A percentile compares a stretch with the other conserved stretches of the same genome.
phyloP scores from a whole-genome alignment of 805 yeast genomes.

The Limtongia smithiae region DNA sequence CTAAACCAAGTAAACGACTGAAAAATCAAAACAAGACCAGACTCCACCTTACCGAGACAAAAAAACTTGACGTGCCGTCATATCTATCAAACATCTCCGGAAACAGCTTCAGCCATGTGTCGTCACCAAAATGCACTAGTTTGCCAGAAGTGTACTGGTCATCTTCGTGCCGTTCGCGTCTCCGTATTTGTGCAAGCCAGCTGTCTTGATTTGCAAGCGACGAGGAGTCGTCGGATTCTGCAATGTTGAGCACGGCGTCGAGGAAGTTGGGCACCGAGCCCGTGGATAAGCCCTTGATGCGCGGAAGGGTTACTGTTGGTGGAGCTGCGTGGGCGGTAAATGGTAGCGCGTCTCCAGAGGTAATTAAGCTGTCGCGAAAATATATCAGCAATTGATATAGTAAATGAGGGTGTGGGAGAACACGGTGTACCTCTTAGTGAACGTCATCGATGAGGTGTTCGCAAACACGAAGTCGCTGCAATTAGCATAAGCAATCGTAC shows the following conservation, averaged over 20 bases:
- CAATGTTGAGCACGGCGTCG: conserved; percentile 90
- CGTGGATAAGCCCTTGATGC: conserved; percentile 88
- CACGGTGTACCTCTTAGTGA: conserved; percentile 49
- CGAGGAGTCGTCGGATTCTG: conserved; percentile 77
- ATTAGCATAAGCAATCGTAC: background rate
- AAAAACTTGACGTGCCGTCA: conserved; percentile 92
- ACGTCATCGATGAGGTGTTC: conserved; percentile 58
- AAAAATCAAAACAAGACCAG: background rate
- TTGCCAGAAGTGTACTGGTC: conserved; percentile 30
- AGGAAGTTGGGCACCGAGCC: conserved; percentile 93
- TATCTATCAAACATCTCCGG: conserved; percentile 59
- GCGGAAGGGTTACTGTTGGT: conserved; percentile 93
- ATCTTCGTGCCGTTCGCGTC: background rate
- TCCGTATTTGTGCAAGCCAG: conserved; percentile 70
- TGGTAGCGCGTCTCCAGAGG: conserved; percentile 70
- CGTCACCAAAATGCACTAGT: conserved; percentile 91
- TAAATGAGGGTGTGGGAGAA: too few relatives aligned
- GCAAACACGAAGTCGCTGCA: conserved; percentile 75
- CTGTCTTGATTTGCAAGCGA: conserved; percentile 75
- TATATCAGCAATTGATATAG: background rate
- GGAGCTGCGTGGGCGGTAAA: conserved; percentile 91
- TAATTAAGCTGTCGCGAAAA: conserved; percentile 42
- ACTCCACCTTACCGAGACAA: conserved; percentile 52
- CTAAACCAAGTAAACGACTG: background rate
- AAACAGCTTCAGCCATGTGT: conserved; percentile 92